Percentiles rank a stretch among this genome's conserved stretches.
Conservation (phyloP, 2,329 filamentous ascomycete species). For the Monosporascus sp. region DNA sequence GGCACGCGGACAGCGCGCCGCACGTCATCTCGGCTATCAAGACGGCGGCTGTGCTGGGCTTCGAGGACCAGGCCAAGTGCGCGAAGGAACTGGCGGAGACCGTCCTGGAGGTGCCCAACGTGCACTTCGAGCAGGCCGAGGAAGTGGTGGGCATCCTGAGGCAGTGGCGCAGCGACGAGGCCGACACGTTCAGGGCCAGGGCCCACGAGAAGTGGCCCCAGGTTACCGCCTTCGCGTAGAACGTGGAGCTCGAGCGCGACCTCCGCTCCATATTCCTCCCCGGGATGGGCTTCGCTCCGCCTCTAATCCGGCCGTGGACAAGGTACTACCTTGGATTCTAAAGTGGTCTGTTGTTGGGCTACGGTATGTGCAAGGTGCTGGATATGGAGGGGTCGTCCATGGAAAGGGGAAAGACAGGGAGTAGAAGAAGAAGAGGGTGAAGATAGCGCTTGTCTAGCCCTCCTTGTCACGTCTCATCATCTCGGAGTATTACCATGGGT, state of each 20-base stretch:
- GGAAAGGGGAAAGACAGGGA: too few relatives aligned
- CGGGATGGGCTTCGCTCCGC: too few relatives aligned
- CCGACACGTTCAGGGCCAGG: constrained; percentile 42
- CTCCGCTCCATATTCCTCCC: too few relatives aligned
- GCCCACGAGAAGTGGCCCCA: constrained; percentile 47
- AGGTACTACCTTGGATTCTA: too few relatives aligned
- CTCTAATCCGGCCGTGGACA: too few relatives aligned
- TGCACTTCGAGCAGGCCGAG: constrained; percentile 43
- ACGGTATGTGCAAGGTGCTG: neutral
- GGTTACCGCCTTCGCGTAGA: constrained; percentile 39
- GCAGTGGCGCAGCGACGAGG: constrained; percentile 45
- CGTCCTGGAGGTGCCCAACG: constrained; percentile 42
- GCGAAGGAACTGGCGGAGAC: constrained; percentile 53
- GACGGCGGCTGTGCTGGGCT: constrained; percentile 53
- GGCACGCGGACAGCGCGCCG: constrained; percentile 55
- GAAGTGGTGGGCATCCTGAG: constrained; percentile 37
- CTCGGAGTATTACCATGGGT: too few relatives aligned
- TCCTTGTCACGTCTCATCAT: too few relatives aligned
- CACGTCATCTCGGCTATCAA: constrained; percentile 62
- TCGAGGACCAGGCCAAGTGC: constrained; percentile 39
- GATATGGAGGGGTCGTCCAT: neutral
- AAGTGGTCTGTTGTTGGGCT: too few relatives aligned
- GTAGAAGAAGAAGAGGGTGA: too few relatives aligned
- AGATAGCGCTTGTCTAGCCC: too few relatives aligned
- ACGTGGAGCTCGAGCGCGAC: neutral